Conservation (phyloP, 2,329 filamentous ascomycete species). For the Pyrenochaeta sp. region DNA sequence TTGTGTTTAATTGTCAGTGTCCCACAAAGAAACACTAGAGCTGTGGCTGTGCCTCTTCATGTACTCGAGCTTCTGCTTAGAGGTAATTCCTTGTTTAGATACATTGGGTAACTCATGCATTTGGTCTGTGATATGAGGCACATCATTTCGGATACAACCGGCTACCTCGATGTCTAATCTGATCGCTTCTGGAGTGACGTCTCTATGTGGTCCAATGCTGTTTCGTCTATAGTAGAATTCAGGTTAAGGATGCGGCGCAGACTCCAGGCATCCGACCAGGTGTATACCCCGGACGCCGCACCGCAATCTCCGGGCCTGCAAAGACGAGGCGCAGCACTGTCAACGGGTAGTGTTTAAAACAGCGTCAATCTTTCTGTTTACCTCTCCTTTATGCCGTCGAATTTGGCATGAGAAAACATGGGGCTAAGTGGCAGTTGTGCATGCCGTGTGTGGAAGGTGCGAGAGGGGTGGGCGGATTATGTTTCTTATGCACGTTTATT, state of each 20-base stretch:
- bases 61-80: no score
- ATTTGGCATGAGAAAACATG: neutral
- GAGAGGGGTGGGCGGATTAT: neutral
- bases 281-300: neutral
- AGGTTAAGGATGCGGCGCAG: neutral
- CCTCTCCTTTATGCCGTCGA: slow-evolving; percentile 1
- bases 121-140: no score
- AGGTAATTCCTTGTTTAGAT: no score
- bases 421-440: neutral
- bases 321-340: neutral
- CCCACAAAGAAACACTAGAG: neutral
- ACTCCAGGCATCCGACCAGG: neutral
- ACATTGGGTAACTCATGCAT: no score
- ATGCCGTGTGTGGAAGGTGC: neutral
- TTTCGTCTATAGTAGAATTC: neutral
- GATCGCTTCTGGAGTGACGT: neutral
- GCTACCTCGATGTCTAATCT: neutral
- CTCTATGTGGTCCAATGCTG: no score
- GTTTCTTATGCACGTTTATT: neutral
- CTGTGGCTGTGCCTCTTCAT: neutral
- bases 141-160: no score
- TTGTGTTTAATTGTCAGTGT: neutral
- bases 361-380: slow-evolving; percentile 4
- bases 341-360: neutral
- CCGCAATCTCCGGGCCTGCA: neutral